These are phyloP conservation scores for Corymbia calophylla DNA, from an alignment of 441 rosid genomes.

Conservation along the genomic window DNA sequence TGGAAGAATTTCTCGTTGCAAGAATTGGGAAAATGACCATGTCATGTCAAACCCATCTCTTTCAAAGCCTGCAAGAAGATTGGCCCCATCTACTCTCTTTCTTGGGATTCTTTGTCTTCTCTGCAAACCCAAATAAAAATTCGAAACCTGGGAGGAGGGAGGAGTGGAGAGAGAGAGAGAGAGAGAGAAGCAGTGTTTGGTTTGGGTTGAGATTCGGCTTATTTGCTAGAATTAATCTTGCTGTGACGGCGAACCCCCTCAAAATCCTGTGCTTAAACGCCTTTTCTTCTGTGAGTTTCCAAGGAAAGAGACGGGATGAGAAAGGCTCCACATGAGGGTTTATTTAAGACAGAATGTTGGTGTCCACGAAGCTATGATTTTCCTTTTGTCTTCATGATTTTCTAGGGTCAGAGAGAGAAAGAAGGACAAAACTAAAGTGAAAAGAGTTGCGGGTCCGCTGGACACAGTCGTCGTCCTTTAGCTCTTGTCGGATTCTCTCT, in stretches of 20 bases:
- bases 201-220: neutral
- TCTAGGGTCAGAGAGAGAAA: neutral
- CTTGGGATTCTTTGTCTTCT: neutral
- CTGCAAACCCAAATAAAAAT: neutral
- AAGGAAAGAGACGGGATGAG: neutral
- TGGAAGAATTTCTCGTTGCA: neutral
- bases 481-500: neutral
- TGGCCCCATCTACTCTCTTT: neutral
- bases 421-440: neutral
- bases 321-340: neutral
- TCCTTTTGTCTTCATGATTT: neutral
- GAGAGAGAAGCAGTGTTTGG: neutral
- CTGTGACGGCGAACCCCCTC: neutral
- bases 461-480: neutral
- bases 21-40: neutral
- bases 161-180: neutral
- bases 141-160: neutral
- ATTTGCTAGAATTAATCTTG: neutral
- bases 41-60: neutral
- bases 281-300: neutral
- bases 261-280: neutral
- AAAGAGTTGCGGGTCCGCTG: neutral
- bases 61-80: neutral
- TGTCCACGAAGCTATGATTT: neutral
- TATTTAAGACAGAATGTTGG: neutral